Base-by-base conservation (phyloP, 2,329 filamentous ascomycete species). In the Paracoccidioides lutzii region DNA sequence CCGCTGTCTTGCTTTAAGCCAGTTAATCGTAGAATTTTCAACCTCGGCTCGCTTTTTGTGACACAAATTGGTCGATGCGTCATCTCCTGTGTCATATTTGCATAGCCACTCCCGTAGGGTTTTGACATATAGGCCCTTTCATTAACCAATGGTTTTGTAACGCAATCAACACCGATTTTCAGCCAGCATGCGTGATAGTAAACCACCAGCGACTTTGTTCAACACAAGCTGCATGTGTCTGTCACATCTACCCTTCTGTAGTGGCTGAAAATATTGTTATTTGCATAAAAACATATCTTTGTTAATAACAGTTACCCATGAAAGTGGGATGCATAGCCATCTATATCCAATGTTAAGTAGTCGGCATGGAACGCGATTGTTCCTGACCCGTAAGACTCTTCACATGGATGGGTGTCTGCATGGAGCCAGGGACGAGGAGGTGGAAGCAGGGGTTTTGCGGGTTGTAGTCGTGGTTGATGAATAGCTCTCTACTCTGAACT, bases 1-100 rank as follows among this genome's bases (percentile, higher is more conserved):
- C 33, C n/a, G 35, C 35, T 40, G 35, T 38, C 35, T 40, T 28
- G 37, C 48, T 28, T 40, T 50, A 10, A n/a, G 35, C 22, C 15
- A 22, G 15, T 38, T 3, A 40, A 28, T 50, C n/a, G 35, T 41
- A 28, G 43, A 50, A 22, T n/a, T 38, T 50, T 50, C 33, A 38
- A 38, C 48, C 33, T 50, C 15, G 33, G 48, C 32, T 14, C 48
- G 38, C 5, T 46, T 32, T 50, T 50, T 32, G 48, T 32, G 38
- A 50, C 48, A 50, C 48, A 40, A 40, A 50, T 10, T 37, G 48
- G 33, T 40, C 10, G 12, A 50, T 50, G 48, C 48, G 15, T 40
- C 48, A 50, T 38, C 28, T 37, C 33, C 22, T 38, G 46, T 37
- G 46, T 50, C 46, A 50, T 50, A 50, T 40, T 50, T 50, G 48